phyloP scores from a whole-genome alignment of 2,329 filamentous ascomycete genomes.

The Calonectria henricotiae region DNA sequence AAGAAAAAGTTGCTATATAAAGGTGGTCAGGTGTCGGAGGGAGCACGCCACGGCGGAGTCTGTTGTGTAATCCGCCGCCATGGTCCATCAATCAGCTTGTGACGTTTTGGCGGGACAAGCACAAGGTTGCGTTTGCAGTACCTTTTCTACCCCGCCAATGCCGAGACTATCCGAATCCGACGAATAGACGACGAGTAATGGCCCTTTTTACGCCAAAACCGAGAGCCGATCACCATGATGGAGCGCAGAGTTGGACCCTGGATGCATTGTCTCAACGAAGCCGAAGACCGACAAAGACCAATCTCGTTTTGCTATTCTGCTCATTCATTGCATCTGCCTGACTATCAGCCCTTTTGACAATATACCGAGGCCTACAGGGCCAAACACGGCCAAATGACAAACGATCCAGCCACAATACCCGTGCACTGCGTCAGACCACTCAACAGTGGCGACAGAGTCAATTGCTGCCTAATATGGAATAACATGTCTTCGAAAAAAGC shows the following conservation, averaged over 20 bases:
- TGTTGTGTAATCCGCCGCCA: slow-evolving; percentile 37
- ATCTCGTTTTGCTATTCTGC: slow-evolving; percentile 31
- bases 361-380: neutral
- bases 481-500: slow-evolving; percentile 4
- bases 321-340: neutral
- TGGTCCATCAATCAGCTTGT: slow-evolving; percentile 38
- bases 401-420: neutral
- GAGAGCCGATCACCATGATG: slow-evolving; percentile 18
- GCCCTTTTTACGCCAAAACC: slow-evolving; percentile 17
- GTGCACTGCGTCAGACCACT: neutral
- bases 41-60: slow-evolving; percentile 52
- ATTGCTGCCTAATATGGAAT: slow-evolving; percentile 11
- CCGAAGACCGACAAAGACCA: slow-evolving; percentile 16
- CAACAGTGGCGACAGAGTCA: neutral
- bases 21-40: slow-evolving; percentile 26
- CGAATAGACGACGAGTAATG: slow-evolving; percentile 6
- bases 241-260: slow-evolving; percentile 18
- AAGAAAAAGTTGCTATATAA: slow-evolving; percentile 10
- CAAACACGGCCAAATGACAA: neutral
- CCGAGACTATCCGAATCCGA: slow-evolving; percentile 51
- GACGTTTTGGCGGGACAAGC: slow-evolving; percentile 41
- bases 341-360: neutral
- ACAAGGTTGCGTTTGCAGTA: slow-evolving; percentile 37
- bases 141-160: slow-evolving; percentile 52
- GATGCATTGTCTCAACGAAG: slow-evolving; percentile 15